Evolutionary conservation across 805 yeast genomes (phyloP), one percentile per base, ranked within the genome.

Genomic region (Wickerhamomyces tratensis): DNA sequence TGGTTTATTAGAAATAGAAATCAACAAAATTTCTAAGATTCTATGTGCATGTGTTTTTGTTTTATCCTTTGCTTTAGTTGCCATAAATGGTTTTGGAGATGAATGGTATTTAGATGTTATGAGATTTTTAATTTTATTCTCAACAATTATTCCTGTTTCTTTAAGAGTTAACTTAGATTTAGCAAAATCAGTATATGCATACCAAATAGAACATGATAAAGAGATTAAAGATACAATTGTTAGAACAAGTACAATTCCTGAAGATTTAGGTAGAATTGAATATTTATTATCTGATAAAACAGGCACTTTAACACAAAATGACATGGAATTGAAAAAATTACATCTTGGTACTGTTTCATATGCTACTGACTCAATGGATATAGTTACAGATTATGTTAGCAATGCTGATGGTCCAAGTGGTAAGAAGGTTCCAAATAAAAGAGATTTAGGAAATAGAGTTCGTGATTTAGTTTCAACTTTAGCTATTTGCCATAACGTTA

Each of bases 191-290:
- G 97, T 93, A 2, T 93, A 93, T 57, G 96, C 98, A 1, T 79
- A 86, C 46, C 96, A 93, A 59, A 93, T 94, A 48, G 95, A 93
- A 59, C 88, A 86, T 47, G 99, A 93, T 59, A 49, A 58, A 13
- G 71, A 79, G 5, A 93, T 93, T 15, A 81, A 86, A 2, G 86
- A 80, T 7, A 89, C 98, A 0, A 78, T 94, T 41, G 99, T 94
- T 5, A 77, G 99, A 57, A 93, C 98, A 2, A 86, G 96, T 43
- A 94, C 98, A 0, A 93, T 93, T 38, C 98, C 98, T 2, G 99
- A 93, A 62, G 99, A 93, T 63, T 69, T 93, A 49, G 99, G 99
- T 27, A 73, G 99, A 51, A 85, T 93, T 37, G 98, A 93, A 62
- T 93, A 93, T 59, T 64, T 93, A 43, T 69, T 93, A 38, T 82